Percentiles rank a stretch among this genome's conserved stretches.
Evolutionary conservation across 2,329 filamentous ascomycete genomes (phyloP).

Genomic region (Alternaria ethzedia): DNA sequence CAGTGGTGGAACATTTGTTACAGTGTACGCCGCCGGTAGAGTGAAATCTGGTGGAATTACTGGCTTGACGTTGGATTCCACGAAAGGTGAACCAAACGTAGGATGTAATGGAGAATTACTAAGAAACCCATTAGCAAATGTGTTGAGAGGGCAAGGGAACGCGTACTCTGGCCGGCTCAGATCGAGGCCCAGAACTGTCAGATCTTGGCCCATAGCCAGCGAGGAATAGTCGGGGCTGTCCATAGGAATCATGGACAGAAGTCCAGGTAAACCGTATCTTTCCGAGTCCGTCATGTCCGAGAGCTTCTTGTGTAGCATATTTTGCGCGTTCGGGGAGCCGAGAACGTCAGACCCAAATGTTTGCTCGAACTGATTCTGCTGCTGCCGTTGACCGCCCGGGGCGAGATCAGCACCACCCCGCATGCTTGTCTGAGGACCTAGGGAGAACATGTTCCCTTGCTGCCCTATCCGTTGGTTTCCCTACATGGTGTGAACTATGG

Average conservation of each 20-base stretch:
- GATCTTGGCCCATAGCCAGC: constrained; percentile 67
- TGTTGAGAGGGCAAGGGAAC: background rate
- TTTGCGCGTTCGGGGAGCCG: constrained; percentile 42
- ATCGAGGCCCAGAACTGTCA: constrained; percentile 68
- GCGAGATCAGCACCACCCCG: constrained; percentile 29
- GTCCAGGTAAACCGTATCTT: constrained; percentile 64
- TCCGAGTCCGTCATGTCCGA: constrained; percentile 67
- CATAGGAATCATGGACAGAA: constrained; percentile 64
- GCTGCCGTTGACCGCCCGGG: constrained; percentile 36
- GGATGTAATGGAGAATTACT: constrained; percentile 63
- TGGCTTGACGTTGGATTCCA: constrained; percentile 63
- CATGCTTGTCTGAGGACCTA: constrained; percentile 36
- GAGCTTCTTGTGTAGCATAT: constrained; percentile 52
- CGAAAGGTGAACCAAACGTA: constrained; percentile 69
- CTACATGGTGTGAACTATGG: constrained; percentile 21
- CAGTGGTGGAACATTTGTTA: constrained; percentile 69
- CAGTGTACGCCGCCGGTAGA: constrained; percentile 68
- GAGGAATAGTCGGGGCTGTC: constrained; percentile 58
- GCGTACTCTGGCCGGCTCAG: constrained; percentile 67
- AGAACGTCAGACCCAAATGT: constrained; percentile 37
- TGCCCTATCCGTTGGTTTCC: constrained; percentile 35
- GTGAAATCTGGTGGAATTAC: constrained; percentile 67
- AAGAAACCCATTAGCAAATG: constrained; percentile 22
- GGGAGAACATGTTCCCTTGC: constrained; percentile 37
- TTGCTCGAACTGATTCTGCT: constrained; percentile 42